Base-by-base conservation (phyloP, 2,329 filamentous ascomycete species). In the Apiospora pterosperma region DNA sequence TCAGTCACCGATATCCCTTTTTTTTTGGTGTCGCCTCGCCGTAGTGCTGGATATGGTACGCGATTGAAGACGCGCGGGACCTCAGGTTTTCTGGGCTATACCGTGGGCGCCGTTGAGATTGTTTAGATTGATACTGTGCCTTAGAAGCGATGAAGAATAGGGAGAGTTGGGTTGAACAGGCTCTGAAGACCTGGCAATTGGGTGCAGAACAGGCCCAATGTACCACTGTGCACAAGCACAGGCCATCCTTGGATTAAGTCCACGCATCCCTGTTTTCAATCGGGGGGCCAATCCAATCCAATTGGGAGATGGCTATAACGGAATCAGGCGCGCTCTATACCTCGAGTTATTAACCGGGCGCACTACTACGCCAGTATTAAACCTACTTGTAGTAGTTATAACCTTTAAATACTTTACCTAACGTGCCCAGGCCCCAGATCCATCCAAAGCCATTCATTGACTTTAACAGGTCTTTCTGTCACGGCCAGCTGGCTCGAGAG, bases 31-130 rank as follows among this genome's bases (percentile, higher is more conserved):
- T 55, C 48, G 48, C 48, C 48, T 34, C 16, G 28, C 48, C 28
- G 48, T 55, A 55, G 48, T 55, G 48, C 25, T 28, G 28, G 31
- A 25, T 34, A 55, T 55, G 48, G 34, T 34, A 55, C 48, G 48
- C 48, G 48, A 55, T 16, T 55, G 44, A 55, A 34, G 28, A 55
- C 48, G 48, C 48, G 48, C 48, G 48, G 25, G 28, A 28, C 25
- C 48, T n/a, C 48, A 55, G 34, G 48, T 55, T 55, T 55, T 55
- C 48, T 55, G 48, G 48, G 48, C 48, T 55, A 55, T 55, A 55
- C 48, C 48, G 64, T 66, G 64, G 64, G 64, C 64, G 64, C 64
- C 64, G 64, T 66, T 48, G 62, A 48, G 42, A 63, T 61, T 52
- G 39, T 59, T 21, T 39, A 60, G 28, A 52, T 66, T 66, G 62